These are phyloP conservation scores for Pinus taeda DNA, from an alignment of 75 land plant genomes.

Conservation along the genomic window DNA sequence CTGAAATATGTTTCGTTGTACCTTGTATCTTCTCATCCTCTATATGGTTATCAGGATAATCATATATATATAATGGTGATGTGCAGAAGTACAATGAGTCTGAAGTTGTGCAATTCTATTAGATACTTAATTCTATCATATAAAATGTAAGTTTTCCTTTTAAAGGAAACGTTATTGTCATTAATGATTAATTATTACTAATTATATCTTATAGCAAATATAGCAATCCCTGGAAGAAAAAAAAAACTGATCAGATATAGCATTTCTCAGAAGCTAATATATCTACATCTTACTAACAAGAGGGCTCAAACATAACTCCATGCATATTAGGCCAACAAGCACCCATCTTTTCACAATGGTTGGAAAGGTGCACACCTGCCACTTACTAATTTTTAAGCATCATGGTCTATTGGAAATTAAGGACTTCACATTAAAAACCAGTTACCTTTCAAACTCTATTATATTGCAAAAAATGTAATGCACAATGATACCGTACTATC, in stretches of 20 bases:
- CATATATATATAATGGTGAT: neutral
- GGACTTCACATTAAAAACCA: neutral
- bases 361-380: no score
- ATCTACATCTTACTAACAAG: no score
- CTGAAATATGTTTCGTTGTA: neutral
- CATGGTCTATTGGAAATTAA: no score
- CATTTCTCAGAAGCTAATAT: no score
- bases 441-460: neutral
- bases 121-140: neutral
- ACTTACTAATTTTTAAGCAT: no score
- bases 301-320: no score
- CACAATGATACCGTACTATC: neutral
- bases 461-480: neutral
- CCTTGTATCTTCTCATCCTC: neutral
- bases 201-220: no score
- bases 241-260: neutral
- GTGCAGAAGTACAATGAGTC: neutral
- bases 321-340: no score
- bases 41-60: neutral
- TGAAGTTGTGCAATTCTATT: neutral
- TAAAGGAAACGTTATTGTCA: neutral
- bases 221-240: neutral
- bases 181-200: no score
- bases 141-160: neutral
- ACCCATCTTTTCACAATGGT: no score